These are phyloP conservation scores for Cetradonia linearis DNA, from an alignment of 495 filamentous ascomycete genomes.

Conservation along the genomic window DNA sequence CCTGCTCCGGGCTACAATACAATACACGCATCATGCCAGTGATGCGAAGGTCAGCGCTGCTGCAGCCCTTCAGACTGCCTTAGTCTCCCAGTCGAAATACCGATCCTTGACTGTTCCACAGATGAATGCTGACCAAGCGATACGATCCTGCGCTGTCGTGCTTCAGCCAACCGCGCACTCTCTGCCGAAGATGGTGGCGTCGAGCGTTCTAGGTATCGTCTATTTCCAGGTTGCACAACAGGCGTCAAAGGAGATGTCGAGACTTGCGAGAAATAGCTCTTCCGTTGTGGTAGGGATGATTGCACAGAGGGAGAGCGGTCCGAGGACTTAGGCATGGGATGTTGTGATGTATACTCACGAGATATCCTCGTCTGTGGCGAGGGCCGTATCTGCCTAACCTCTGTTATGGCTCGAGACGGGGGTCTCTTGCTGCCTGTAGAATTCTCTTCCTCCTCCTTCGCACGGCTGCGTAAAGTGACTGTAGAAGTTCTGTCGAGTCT, in stretches of 20 bases:
- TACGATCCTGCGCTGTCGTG: slow-evolving; percentile 21
- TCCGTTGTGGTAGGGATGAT: slow-evolving; percentile 35
- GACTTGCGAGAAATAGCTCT: slow-evolving; percentile 35
- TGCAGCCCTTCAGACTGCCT: slow-evolving; percentile 11
- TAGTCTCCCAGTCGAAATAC: slow-evolving; percentile 10
- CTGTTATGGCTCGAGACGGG: slow-evolving; percentile 34
- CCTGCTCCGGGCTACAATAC: neutral
- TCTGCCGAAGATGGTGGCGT: slow-evolving; percentile 22
- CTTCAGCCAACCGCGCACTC: slow-evolving; percentile 20
- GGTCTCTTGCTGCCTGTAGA: slow-evolving; percentile 30
- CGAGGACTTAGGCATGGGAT: slow-evolving; percentile 30
- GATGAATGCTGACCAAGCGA: slow-evolving; percentile 23
- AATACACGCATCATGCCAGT: neutral
- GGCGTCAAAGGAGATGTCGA: slow-evolving; percentile 35
- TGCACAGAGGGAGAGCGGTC: slow-evolving; percentile 37
- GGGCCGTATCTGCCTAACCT: slow-evolving; percentile 29
- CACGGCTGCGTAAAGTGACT: slow-evolving; percentile 33
- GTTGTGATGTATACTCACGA: slow-evolving; percentile 35
- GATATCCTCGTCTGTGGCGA: slow-evolving; percentile 35
- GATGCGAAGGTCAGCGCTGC: neutral
- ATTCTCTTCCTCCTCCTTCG: slow-evolving; percentile 34
- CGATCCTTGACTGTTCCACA: slow-evolving; percentile 10
- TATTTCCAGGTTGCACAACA: slow-evolving; percentile 39
- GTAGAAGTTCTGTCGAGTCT: slow-evolving; percentile 37
- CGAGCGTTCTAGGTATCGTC: slow-evolving; percentile 32